Percentiles rank a stretch among this genome's conserved stretches.
These are phyloP conservation scores for Ploettnerulaceae sp. DNA, from an alignment of 2,329 filamentous ascomycete species.

Conservation along the genomic window DNA sequence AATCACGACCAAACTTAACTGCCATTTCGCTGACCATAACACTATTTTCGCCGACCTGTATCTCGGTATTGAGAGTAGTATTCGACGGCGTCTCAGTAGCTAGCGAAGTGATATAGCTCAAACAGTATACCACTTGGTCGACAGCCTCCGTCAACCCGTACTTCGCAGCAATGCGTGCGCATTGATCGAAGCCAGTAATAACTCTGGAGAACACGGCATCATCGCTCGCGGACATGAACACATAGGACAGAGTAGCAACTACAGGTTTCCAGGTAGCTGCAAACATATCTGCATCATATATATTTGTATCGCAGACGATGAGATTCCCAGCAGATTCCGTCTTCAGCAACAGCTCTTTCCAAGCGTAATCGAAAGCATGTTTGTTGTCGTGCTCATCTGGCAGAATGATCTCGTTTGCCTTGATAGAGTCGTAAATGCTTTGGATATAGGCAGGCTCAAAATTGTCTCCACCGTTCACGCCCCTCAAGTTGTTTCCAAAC, in stretches of 20 bases:
- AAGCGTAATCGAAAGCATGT: slow-evolving; percentile 94
- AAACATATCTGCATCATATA: slow-evolving; percentile 98
- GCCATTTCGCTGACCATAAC: slow-evolving; percentile 99
- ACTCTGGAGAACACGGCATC: slow-evolving; percentile 92
- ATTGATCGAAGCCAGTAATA: slow-evolving; percentile 93
- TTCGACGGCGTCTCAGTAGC: slow-evolving; percentile 71
- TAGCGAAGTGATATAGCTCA: slow-evolving; percentile 86
- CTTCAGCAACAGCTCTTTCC: slow-evolving; percentile 90
- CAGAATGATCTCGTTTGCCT: slow-evolving; percentile 88
- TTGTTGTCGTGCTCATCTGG: slow-evolving; percentile 97
- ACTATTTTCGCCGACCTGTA: slow-evolving; percentile 84
- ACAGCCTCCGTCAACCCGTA: slow-evolving; percentile 81
- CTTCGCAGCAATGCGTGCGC: slow-evolving; percentile 82
- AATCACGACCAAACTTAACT: slow-evolving; percentile 90
- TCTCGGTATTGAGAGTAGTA: slow-evolving; percentile 88
- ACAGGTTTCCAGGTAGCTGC: slow-evolving; percentile 93
- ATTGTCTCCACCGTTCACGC: slow-evolving; percentile 80
- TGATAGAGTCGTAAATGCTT: slow-evolving; percentile 86
- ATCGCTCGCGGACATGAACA: slow-evolving; percentile 98
- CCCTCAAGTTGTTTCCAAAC: slow-evolving; percentile 84
- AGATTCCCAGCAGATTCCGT: slow-evolving; percentile 70
- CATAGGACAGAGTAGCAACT: slow-evolving; percentile 89
- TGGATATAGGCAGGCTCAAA: slow-evolving; percentile 81
- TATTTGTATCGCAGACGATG: slow-evolving; percentile 79
- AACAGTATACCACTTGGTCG: slow-evolving; percentile 86